Evolutionary conservation across 495 filamentous ascomycete species (phyloP).

Genomic region (Hypoxylon subgilvum): DNA sequence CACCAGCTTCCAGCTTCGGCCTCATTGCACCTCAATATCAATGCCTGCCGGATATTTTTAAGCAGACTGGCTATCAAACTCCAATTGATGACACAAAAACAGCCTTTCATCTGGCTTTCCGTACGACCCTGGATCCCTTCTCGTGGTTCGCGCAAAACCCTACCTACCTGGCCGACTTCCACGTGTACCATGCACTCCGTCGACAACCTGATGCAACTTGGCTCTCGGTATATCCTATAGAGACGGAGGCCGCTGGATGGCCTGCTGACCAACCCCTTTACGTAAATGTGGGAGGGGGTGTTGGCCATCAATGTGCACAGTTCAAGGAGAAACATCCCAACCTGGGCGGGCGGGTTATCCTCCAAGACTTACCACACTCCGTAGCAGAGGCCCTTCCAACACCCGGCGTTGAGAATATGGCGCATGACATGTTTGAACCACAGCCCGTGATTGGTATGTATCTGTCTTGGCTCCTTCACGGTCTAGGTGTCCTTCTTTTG

Average conservation of each 20-base stretch:
- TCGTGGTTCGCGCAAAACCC: slow-evolving; percentile 39
- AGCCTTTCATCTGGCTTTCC: slow-evolving; percentile 41
- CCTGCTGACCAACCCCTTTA: slow-evolving; percentile 3
- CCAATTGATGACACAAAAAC: slow-evolving; percentile 42
- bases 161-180: slow-evolving; percentile 33
- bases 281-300: slow-evolving; percentile 3
- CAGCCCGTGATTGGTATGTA: slow-evolving; percentile 43
- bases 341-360: slow-evolving; percentile 47
- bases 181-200: slow-evolving; percentile 41
- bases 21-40: slow-evolving; percentile 29
- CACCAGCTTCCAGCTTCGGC: too few relatives aligned
- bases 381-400: slow-evolving; percentile 42
- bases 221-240: slow-evolving; percentile 24
- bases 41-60: slow-evolving; percentile 42
- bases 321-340: slow-evolving; percentile 50
- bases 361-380: slow-evolving; percentile 54
- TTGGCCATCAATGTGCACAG: slow-evolving; percentile 51
- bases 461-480: too few relatives aligned
- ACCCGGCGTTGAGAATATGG: slow-evolving; percentile 47
- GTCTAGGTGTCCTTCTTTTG: background rate
- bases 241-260: background rate
- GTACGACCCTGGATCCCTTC: slow-evolving; percentile 40
- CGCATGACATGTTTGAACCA: slow-evolving; percentile 53
- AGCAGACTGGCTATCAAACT: slow-evolving; percentile 41
- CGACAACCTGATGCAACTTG: slow-evolving; percentile 2